Evolutionary conservation across 1,139 yeast species (phyloP).

Genomic region (Candida sojae): DNA sequence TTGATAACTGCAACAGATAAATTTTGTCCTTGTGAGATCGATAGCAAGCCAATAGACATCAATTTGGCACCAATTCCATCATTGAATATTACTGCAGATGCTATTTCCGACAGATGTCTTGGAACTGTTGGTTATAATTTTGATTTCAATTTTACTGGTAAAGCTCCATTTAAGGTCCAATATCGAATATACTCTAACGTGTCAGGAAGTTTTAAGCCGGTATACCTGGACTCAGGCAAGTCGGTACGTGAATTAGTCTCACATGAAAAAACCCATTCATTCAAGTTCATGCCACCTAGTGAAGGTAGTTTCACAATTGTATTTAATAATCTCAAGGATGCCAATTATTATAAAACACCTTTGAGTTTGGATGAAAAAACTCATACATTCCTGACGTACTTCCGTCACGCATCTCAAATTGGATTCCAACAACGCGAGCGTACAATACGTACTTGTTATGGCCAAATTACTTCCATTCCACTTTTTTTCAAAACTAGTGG

Average conservation of each 20-base stretch:
- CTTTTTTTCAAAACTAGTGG: slow-evolving; percentile 71
- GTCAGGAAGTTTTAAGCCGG: slow-evolving; percentile 32
- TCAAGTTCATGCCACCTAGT: slow-evolving; percentile 71
- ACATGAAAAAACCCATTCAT: slow-evolving; percentile 31
- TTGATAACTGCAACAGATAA: slow-evolving; percentile 55
- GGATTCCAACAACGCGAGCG: slow-evolving; percentile 12
- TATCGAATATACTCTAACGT: slow-evolving; percentile 58
- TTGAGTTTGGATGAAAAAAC: slow-evolving; percentile 32
- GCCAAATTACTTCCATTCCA: slow-evolving; percentile 43
- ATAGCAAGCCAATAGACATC: slow-evolving; percentile 17
- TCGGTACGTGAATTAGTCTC: slow-evolving; percentile 26
- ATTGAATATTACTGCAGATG: slow-evolving; percentile 53
- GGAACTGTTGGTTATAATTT: slow-evolving; percentile 83
- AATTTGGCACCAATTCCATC: slow-evolving; percentile 46
- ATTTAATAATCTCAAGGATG: slow-evolving; percentile 60
- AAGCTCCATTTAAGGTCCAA: slow-evolving; percentile 75
- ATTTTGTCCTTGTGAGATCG: slow-evolving; percentile 65
- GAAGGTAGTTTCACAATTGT: slow-evolving; percentile 83
- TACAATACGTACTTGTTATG: slow-evolving; percentile 39
- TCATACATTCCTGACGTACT: slow-evolving; percentile 53
- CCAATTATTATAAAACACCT: slow-evolving; percentile 43
- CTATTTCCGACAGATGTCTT: slow-evolving; percentile 82
- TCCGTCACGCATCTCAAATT: slow-evolving; percentile 49
- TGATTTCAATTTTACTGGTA: slow-evolving; percentile 71
- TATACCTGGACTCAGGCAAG: slow-evolving; percentile 33